phyloP scores from a whole-genome alignment of 805 yeast species.

The Nakazawaea wyomingensis region DNA sequence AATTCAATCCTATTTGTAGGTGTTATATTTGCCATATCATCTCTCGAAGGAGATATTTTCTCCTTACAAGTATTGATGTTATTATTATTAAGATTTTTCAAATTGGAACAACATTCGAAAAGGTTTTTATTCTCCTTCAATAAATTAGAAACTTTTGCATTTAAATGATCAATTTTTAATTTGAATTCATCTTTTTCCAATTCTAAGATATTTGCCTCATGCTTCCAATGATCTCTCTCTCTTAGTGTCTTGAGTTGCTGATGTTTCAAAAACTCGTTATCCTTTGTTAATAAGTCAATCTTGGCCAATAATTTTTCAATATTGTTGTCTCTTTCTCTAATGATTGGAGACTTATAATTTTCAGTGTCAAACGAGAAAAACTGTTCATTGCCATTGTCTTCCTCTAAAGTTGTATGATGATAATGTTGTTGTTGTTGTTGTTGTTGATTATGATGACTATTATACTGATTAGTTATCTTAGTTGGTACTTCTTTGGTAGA shows the following conservation, averaged over 20 bases:
- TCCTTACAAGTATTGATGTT: too few relatives aligned
- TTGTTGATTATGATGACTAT: too few relatives aligned
- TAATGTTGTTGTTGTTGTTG: too few relatives aligned
- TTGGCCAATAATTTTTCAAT: neutral
- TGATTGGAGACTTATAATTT: neutral
- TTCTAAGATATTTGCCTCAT: neutral
- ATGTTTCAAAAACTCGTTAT: neutral
- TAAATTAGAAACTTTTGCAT: neutral
- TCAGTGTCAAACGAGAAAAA: neutral
- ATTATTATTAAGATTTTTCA: neutral
- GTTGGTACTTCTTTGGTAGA: too few relatives aligned
- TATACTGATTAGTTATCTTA: too few relatives aligned
- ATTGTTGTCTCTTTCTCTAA: neutral
- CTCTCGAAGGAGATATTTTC: too few relatives aligned
- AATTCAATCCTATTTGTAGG: neutral
- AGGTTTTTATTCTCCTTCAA: neutral
- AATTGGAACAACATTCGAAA: neutral
- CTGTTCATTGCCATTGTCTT: neutral
- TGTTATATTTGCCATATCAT: neutral
- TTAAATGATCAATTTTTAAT: neutral
- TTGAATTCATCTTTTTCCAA: neutral
- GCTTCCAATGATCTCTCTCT: slow-evolving; percentile 3
- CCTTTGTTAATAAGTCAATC: neutral
- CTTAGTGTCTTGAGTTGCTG: neutral
- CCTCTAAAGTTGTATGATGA: neutral